phyloP scores from a whole-genome alignment of 1,284 basidiomycete genomes.

The Fomitopsis betulina region DNA sequence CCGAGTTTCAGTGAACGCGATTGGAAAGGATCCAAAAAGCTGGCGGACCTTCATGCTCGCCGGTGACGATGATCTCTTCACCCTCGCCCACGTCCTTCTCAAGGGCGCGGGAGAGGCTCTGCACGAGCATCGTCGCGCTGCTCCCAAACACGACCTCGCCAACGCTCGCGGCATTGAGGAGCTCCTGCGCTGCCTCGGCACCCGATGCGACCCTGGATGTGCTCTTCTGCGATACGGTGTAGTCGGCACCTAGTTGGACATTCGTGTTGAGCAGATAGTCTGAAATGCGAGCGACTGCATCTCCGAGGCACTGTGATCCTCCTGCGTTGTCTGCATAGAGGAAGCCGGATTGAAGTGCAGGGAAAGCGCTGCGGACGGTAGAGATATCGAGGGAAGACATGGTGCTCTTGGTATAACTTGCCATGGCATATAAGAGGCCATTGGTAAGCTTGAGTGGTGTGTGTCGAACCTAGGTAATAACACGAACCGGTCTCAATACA shows the following conservation, averaged over 20 bases:
- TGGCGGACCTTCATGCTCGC: conserved; percentile 70
- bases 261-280: conserved; percentile 71
- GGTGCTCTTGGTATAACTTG: background rate
- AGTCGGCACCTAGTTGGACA: conserved; percentile 68
- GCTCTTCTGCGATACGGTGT: conserved; percentile 50
- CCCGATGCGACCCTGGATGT: conserved; percentile 51
- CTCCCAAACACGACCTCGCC: conserved; percentile 65
- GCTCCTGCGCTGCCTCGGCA: conserved; percentile 44
- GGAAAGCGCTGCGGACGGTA: conserved; percentile 56
- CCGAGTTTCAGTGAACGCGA: background rate
- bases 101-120: conserved; percentile 60
- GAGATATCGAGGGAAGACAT: conserved; percentile 40
- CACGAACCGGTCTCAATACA: no score
- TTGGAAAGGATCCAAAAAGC: background rate
- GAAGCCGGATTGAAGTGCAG: conserved; percentile 53
- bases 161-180: conserved; percentile 58
- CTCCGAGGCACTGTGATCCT: conserved; percentile 59
- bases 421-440: no score
- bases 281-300: conserved; percentile 52
- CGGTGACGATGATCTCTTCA: conserved; percentile 72
- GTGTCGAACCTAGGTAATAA: no score
- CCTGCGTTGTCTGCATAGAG: conserved; percentile 80
- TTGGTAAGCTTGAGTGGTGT: no score
- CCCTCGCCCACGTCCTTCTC: conserved; percentile 47
- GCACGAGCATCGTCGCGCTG: conserved; percentile 63